Conservation (phyloP, 2,329 filamentous ascomycete species). For the Pezicula carpinea region DNA sequence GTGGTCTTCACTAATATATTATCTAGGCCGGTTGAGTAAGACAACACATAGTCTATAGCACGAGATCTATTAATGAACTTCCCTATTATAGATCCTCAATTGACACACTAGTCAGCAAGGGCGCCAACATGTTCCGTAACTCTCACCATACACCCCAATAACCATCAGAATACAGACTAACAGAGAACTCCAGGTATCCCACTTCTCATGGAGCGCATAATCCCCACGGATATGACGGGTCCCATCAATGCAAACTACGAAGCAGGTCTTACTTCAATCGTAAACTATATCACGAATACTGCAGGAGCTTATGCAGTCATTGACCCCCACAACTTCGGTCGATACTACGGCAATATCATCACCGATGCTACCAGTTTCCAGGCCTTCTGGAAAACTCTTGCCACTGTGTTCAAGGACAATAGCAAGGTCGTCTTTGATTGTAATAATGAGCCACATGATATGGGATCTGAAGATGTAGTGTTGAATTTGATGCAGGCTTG, state of each 20-base stretch:
- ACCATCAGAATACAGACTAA: slow-evolving; percentile 32
- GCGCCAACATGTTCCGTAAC: slow-evolving; percentile 27
- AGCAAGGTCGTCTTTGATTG: slow-evolving; percentile 36
- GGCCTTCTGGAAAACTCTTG: slow-evolving; percentile 36
- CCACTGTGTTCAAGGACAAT: slow-evolving; percentile 31
- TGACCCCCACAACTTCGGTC: slow-evolving; percentile 46
- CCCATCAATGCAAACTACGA: slow-evolving; percentile 37
- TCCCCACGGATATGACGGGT: slow-evolving; percentile 44
- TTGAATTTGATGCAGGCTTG: slow-evolving; percentile 38
- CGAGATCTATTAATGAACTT: too few relatives aligned
- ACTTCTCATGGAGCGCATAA: slow-evolving; percentile 52
- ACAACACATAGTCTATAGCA: too few relatives aligned
- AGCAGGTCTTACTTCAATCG: slow-evolving; percentile 34
- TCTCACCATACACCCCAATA: too few relatives aligned
- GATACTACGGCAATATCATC: slow-evolving; percentile 40
- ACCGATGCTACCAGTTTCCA: slow-evolving; percentile 32
- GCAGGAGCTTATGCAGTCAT: slow-evolving; percentile 43
- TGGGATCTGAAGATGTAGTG: slow-evolving; percentile 33
- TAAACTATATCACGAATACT: slow-evolving; percentile 41
- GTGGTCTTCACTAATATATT: slow-evolving; percentile 5
- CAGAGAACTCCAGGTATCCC: slow-evolving; percentile 31
- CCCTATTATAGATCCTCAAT: slow-evolving; percentile 3
- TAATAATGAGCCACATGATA: slow-evolving; percentile 41
- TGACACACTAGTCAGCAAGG: slow-evolving; percentile 17
- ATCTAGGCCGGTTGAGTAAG: not conserved